Conservation (phyloP, 2,329 filamentous ascomycete genomes). For the Scorias spongiosa region DNA sequence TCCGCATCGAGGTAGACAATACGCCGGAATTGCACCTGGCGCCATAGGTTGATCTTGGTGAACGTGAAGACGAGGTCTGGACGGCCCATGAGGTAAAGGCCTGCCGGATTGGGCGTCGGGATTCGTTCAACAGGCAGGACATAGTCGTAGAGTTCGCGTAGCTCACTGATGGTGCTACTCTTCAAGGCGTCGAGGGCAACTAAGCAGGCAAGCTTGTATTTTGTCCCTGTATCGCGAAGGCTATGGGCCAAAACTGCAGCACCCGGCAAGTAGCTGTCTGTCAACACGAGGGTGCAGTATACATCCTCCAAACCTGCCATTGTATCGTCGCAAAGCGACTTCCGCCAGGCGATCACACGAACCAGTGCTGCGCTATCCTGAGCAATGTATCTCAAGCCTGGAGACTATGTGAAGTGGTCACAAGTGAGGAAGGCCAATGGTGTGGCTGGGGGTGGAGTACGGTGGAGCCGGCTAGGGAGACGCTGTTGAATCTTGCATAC, state of each 20-base stretch:
- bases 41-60: constrained; percentile 93
- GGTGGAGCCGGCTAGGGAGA: no score
- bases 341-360: no score
- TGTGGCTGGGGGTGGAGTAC: no score
- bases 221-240: constrained; percentile 74
- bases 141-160: constrained; percentile 79
- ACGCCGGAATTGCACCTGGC: constrained; percentile 72
- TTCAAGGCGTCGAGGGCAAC: constrained; percentile 70
- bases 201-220: constrained; percentile 71
- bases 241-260: constrained; percentile 90
- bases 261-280: constrained; percentile 83
- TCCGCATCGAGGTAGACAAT: constrained; percentile 94
- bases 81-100: constrained; percentile 83
- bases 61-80: constrained; percentile 83
- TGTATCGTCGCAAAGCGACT: constrained; percentile 1
- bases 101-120: constrained; percentile 59
- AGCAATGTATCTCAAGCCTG: no score
- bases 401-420: no score
- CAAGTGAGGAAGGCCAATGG: no score
- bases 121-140: constrained; percentile 73
- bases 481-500: no score
- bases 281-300: constrained; percentile 69
- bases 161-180: constrained; percentile 57
- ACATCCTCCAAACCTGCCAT: constrained; percentile 36
- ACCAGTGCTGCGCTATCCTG: no score